Conservation (phyloP, 2,329 filamentous ascomycete genomes). For the Septoria linicola region DNA sequence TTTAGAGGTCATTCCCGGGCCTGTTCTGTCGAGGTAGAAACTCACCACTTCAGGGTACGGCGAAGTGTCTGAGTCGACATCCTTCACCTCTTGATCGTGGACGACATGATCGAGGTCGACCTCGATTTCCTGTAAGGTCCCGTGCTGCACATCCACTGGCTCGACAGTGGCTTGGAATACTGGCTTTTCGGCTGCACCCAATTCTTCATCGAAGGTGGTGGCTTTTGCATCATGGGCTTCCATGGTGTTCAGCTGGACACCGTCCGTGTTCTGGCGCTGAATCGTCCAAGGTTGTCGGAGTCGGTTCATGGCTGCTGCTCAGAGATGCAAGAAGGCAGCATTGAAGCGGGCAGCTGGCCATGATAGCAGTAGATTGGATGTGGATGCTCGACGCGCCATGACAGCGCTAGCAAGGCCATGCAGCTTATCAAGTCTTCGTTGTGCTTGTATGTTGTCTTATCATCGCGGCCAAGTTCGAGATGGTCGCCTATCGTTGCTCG, state of each 20-base stretch:
- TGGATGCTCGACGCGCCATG: background rate
- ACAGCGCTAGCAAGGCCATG: background rate
- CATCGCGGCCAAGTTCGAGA: background rate
- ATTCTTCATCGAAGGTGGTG: constrained; percentile 17
- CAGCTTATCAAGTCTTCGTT: background rate
- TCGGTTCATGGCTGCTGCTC: constrained; percentile 27
- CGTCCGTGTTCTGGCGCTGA: constrained; percentile 29
- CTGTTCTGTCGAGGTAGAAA: background rate
- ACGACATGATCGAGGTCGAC: constrained; percentile 43
- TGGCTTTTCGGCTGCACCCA: constrained; percentile 19
- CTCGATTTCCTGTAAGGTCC: constrained; percentile 36
- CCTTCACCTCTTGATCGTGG: constrained; percentile 46
- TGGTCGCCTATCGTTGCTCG: too few relatives aligned
- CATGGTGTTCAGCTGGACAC: constrained; percentile 30
- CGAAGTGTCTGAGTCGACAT: constrained; percentile 44
- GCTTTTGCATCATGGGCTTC: constrained; percentile 21
- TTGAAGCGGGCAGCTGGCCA: background rate
- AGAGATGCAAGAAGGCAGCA: background rate
- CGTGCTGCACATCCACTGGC: constrained; percentile 26
- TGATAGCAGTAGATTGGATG: background rate
- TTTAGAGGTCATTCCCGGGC: background rate
- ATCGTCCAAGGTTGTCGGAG: constrained; percentile 31
- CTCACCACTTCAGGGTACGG: constrained; percentile 58
- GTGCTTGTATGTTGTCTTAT: constrained; percentile 1
- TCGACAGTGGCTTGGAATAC: constrained; percentile 18